Base-by-base conservation (phyloP, 306 rosid species). In the Quercus variabilis region DNA sequence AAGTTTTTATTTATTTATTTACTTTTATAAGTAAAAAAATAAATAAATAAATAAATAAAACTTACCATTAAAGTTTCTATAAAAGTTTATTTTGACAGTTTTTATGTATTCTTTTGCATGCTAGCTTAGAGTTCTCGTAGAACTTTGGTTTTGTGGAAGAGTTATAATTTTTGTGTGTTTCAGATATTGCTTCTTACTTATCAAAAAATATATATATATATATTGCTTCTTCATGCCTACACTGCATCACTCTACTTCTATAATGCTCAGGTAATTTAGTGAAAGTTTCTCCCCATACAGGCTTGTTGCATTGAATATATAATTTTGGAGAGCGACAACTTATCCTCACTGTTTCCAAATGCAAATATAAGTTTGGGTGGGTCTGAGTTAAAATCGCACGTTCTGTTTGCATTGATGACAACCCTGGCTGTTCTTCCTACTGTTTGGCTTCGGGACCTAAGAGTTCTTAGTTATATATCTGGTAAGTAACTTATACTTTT, bases 401-500 rank as follows among this genome's bases (percentile, higher is more conserved):
- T 91, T 78, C 69, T 96, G 55, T 96, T 96, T 76, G 99, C 97
- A 41, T 63, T 93, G 55, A 13, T 86, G 56, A 78, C 99, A 63
- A 67, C 99, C 84, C 81, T 96, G 69, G 98, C 98, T 64, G 97
- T 96, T 90, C 98, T 96, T 87, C 99, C 99, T 12, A 96, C 99
- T 1, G 96, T 90, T 81, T 89, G 91, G 93, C 99, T 96, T 52
- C 93, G 97, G 3, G 99, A 96, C 85, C 91, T 96, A 56, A 93
- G 94, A 41, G 69, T 96, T 81, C 94, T 96, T 64, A 96, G 99
- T 80, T 96, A 91, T 80, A 91, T 96, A 74, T 96, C 99, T 60
- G 99, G 99, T 95, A 76, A 72, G 82, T 70, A 71, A 0, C 64
- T 55, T 64, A 31, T 38, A 14, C 62, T 46, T 65, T 78, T 57